Conservation (phyloP, 2,329 filamentous ascomycete species). For the Aureobasidium zeae region DNA sequence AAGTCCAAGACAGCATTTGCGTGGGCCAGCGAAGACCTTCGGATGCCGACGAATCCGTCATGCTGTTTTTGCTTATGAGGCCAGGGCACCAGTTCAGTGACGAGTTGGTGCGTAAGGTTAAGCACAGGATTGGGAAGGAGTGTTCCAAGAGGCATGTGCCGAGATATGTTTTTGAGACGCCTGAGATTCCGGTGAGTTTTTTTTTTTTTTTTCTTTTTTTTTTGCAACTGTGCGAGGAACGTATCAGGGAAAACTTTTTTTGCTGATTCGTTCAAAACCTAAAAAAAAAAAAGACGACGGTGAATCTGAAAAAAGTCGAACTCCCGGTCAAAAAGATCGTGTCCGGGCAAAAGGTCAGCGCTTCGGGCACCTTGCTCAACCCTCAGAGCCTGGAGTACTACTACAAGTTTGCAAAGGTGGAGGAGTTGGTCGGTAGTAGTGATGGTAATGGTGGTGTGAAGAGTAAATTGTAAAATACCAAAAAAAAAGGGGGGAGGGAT, state of each 20-base stretch:
- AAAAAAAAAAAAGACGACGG: no score
- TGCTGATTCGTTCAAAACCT: background rate
- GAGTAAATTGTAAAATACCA: slow-evolving; percentile 40
- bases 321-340: slow-evolving; percentile 78
- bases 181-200: slow-evolving; percentile 63
- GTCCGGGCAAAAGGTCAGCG: slow-evolving; percentile 62
- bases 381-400: slow-evolving; percentile 68
- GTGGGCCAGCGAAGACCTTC: slow-evolving; percentile 63
- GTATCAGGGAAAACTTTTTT: background rate
- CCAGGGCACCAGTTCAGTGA: slow-evolving; percentile 48
- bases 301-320: slow-evolving; percentile 81
- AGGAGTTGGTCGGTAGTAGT: slow-evolving; percentile 51
- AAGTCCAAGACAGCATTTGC: slow-evolving; percentile 64
- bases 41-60: slow-evolving; percentile 49
- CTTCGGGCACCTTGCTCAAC: slow-evolving; percentile 68
- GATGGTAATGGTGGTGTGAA: no score
- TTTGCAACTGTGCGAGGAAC: background rate
- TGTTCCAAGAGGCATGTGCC: slow-evolving; percentile 68
- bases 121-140: slow-evolving; percentile 55
- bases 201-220: background rate
- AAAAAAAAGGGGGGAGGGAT: background rate
- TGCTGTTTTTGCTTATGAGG: slow-evolving; percentile 52
- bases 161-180: slow-evolving; percentile 67
- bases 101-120: slow-evolving; percentile 49
- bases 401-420: slow-evolving; percentile 67